Evolutionary conservation across 1,139 yeast species (phyloP).

Genomic region (Magnusiomyces suaveolens): DNA sequence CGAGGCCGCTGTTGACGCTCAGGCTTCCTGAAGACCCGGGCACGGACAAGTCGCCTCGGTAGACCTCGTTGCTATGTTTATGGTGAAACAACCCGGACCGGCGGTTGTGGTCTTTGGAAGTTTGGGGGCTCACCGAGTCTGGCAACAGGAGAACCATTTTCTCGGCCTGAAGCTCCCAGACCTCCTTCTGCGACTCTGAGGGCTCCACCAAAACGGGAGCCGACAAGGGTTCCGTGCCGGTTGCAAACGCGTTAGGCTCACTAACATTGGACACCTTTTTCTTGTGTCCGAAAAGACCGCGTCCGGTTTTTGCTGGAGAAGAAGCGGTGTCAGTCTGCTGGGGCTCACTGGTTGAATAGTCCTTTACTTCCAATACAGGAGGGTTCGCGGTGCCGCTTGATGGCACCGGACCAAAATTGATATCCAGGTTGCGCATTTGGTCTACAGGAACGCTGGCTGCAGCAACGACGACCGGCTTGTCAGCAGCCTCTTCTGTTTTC

Average conservation of each 20-base stretch:
- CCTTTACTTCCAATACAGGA: no score
- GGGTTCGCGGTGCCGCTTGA: no score
- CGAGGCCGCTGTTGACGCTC: not conserved
- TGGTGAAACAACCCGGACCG: not conserved
- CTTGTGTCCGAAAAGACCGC: not conserved
- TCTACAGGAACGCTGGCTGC: no score
- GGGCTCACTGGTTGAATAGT: no score
- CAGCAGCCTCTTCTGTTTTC: no score
- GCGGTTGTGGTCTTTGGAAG: not conserved
- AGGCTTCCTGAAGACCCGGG: not conserved
- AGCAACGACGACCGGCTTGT: no score
- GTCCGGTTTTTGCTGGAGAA: not conserved
- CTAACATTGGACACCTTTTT: not conserved
- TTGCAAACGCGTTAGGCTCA: not conserved
- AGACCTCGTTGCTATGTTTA: not conserved
- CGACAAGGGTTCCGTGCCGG: not conserved
- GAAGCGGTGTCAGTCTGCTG: no score
- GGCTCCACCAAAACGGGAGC: not conserved
- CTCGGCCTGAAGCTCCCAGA: conserved; percentile 6
- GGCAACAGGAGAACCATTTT: conserved; percentile 1
- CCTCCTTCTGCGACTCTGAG: not conserved
- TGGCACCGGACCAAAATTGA: no score
- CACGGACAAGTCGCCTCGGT: not conserved
- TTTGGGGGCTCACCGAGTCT: not conserved
- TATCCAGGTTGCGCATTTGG: no score